Evolutionary conservation across 108 stramenopile genomes (phyloP), one percentile per base, ranked within the genome.

Genomic region (Cyclotella baltica): DNA sequence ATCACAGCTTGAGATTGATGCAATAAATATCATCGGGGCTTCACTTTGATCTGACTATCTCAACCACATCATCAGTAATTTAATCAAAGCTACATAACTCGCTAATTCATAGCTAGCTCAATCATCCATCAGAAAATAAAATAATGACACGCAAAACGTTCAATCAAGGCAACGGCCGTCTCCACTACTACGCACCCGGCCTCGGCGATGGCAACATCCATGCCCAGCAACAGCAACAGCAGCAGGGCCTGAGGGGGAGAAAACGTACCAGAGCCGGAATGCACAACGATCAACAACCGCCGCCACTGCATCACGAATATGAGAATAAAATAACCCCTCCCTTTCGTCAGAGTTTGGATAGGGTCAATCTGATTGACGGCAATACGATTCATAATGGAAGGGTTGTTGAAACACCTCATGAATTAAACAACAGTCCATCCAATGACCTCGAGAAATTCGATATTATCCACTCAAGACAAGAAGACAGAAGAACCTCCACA

Each of bases 161-260:
- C n/a, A n/a, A n/a, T n/a, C n/a, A n/a, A n/a, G n/a, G n/a, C n/a
- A n/a, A n/a, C n/a, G n/a, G n/a, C n/a, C 50, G 65, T 3, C 64
- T 75, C 2, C 90, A 61, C 33, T 61, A 91, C 78, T 89, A 81
- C 47, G 86, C 89, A 20, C 51, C 83, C 13, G 90, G 90, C 6
- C 75, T 91, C 23, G 90, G 90, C 16, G 90, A 91, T 80, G 90
- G 89, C 0, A 87, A 85, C 62, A 55, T 87, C 20, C 23, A 73
- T 28, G 48, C 34, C 5, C 70, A 72, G 38, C 62, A 73, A 36
- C 34, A 55, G 9, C 69, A 70, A 57, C 80, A 81, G 48, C 80
- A 81, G 48, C 80, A 81, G 68, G 72, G 80, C 20, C 59, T 81
- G 48, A 73, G 80, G 31, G 80, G 80, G 43, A 74, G 59, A 28